Conservation (phyloP, 2,329 filamentous ascomycete genomes). For the Aspergillus intermedius region DNA sequence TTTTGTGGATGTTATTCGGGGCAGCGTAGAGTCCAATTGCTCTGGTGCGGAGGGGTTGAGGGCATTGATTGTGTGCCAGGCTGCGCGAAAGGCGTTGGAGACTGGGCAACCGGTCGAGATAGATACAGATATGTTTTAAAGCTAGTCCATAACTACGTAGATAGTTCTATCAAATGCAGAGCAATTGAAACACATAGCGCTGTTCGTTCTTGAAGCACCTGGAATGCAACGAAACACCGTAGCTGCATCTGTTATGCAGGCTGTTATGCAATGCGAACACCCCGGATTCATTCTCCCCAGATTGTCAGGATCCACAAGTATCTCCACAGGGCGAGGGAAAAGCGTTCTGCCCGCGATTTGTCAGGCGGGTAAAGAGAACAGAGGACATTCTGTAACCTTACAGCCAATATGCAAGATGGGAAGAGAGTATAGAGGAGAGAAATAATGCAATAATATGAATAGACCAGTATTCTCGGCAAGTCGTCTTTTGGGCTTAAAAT, state of each 20-base stretch:
- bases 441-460: not conserved
- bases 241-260: too few species aligned
- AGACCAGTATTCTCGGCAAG: not conserved
- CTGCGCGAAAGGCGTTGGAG: conserved; percentile 42
- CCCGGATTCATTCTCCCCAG: not conserved
- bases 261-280: not conserved
- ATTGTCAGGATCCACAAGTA: not conserved
- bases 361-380: not conserved
- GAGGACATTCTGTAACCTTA: not conserved
- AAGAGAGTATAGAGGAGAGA: not conserved
- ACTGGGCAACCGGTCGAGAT: conserved; percentile 31
- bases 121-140: conserved; percentile 6
- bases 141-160: not conserved
- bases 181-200: too few species aligned
- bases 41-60: conserved; percentile 45
- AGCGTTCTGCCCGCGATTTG: not conserved
- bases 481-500: too few species aligned
- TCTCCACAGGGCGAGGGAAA: not conserved
- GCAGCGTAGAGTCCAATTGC: conserved; percentile 41
- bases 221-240: too few species aligned
- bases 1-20: conserved; percentile 45
- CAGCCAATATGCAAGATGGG: not conserved
- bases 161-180: not conserved
- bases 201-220: too few species aligned
- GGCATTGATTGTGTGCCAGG: conserved; percentile 49